phyloP scores from a whole-genome alignment of 2,329 filamentous ascomycete species.

The Apiospora koreana region DNA sequence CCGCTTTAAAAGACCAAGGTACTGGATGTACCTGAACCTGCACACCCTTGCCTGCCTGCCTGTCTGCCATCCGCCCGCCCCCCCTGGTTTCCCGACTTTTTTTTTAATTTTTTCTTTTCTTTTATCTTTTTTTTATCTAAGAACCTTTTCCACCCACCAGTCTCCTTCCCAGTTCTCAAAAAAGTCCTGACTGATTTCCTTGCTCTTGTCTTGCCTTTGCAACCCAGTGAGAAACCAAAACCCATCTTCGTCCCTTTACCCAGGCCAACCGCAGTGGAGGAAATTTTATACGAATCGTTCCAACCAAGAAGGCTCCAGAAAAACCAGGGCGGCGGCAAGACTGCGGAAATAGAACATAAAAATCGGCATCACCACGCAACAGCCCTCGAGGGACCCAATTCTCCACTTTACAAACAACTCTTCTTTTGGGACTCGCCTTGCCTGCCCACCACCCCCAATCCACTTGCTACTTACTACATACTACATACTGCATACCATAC shows the following conservation, averaged over 20 bases:
- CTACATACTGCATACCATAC: slow-evolving; percentile 10
- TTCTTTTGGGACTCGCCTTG: slow-evolving; percentile 10
- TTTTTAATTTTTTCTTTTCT: slow-evolving; percentile 2
- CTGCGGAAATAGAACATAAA: slow-evolving; percentile 29
- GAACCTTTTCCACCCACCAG: not conserved
- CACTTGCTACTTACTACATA: slow-evolving; percentile 9
- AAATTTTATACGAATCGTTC: slow-evolving; percentile 10
- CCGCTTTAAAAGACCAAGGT: not conserved
- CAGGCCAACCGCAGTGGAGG: slow-evolving; percentile 1
- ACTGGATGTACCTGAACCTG: slow-evolving; percentile 17
- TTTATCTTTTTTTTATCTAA: slow-evolving; percentile 11
- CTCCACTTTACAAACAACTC: slow-evolving; percentile 38
- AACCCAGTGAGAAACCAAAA: slow-evolving; percentile 7
- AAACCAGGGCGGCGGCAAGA: slow-evolving; percentile 8
- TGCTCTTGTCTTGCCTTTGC: slow-evolving; percentile 4
- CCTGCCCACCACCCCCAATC: slow-evolving; percentile 10
- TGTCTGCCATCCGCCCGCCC: not conserved
- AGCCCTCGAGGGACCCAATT: slow-evolving; percentile 33
- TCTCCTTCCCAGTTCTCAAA: slow-evolving; percentile 1
- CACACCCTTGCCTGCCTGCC: not conserved
- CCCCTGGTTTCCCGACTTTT: not conserved
- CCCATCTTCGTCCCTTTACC: slow-evolving; percentile 10
- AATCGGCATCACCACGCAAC: slow-evolving; percentile 26
- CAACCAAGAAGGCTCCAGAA: not conserved
- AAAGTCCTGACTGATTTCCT: slow-evolving; percentile 2